Base-by-base conservation (phyloP, 2,329 filamentous ascomycete species). In the Colletotrichum kahawae region DNA sequence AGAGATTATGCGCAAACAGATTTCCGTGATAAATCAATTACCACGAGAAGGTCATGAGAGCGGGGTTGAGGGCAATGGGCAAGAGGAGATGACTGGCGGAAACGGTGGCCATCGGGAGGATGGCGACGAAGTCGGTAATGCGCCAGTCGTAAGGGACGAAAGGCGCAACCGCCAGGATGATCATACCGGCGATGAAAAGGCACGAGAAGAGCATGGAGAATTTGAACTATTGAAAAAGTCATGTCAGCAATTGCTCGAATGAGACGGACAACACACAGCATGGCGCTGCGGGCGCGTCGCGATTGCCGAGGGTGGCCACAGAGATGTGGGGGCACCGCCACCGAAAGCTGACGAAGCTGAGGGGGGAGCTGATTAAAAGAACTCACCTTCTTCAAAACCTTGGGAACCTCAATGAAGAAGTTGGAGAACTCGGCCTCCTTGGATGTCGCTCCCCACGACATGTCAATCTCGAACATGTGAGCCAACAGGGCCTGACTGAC, bases 391-490 rank as follows among this genome's bases (percentile, higher is more conserved):
- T 92, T 93, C 79, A 96, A 82, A 54, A 97, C 94, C 82, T 93
- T 94, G 38, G 93, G 93, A 21, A 96, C 91, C 82, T 97, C 95
- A 75, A 95, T 93, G 85, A 96, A 96, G 85, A 97, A 97, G 83
- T 95, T 94, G 31, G 93, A 93, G 80, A 93, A 92, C 79, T 95
- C 93, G 65, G 91, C 91, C 85, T 98, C 95, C 85, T 97, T 97
- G 54, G 92, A 90, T 0, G 95, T 97, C 2, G 95, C 92, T 66
- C 95, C 95, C 95, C 95, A 97, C 4, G 91, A 91, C 93, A 97
- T 96, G 84, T 97, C 90, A 81, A 96, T 92, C 85, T 94, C 92
- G 82, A 97, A 94, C 91, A 97, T 95, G 86, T 97, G 95, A 6
- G 92, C 90, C 60, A 97, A 85, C 38, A 98, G 87, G 2, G 95